Evolutionary conservation across 2,329 filamentous ascomycete genomes (phyloP).

Genomic region (Alternaria consortialis): DNA sequence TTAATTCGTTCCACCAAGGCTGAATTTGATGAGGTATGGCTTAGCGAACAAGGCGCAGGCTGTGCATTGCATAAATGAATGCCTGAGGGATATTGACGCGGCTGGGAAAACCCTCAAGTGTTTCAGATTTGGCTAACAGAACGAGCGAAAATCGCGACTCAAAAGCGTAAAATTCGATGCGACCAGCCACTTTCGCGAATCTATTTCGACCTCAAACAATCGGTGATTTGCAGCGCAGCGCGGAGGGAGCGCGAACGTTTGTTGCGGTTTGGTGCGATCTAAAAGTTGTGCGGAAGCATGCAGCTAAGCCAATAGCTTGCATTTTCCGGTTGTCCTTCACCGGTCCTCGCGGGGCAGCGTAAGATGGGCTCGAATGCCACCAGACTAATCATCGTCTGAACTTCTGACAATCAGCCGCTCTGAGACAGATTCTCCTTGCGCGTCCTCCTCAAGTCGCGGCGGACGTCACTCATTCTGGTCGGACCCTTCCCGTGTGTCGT

Average conservation of each 20-base stretch:
- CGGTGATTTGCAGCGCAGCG: conserved; percentile 27
- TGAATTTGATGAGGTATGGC: conserved; percentile 28
- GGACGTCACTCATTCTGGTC: conserved; percentile 34
- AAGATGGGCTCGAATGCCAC: conserved; percentile 38
- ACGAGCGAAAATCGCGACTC: conserved; percentile 4
- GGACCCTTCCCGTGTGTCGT: conserved; percentile 30
- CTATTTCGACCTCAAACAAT: conserved; percentile 28
- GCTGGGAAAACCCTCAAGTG: conserved; percentile 10
- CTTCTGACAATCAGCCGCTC: conserved; percentile 39
- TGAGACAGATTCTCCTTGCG: conserved; percentile 42
- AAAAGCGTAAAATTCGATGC: conserved; percentile 2
- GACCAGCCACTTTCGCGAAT: conserved; percentile 20
- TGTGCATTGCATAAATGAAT: conserved; percentile 32
- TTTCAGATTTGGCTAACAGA: conserved; percentile 1
- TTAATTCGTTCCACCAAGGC: conserved; percentile 29
- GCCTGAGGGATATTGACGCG: conserved; percentile 38
- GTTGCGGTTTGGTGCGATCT: conserved; percentile 43
- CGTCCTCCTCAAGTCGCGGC: conserved; percentile 41
- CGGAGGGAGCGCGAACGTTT: conserved; percentile 23
- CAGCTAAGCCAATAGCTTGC: conserved; percentile 47
- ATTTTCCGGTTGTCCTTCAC: conserved; percentile 41
- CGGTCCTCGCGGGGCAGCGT: conserved; percentile 49
- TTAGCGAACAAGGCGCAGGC: conserved; percentile 48
- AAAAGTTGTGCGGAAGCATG: conserved; percentile 42
- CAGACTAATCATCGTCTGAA: conserved; percentile 33